phyloP scores from a whole-genome alignment of 306 rosid genomes.

The Sindora glabra region DNA sequence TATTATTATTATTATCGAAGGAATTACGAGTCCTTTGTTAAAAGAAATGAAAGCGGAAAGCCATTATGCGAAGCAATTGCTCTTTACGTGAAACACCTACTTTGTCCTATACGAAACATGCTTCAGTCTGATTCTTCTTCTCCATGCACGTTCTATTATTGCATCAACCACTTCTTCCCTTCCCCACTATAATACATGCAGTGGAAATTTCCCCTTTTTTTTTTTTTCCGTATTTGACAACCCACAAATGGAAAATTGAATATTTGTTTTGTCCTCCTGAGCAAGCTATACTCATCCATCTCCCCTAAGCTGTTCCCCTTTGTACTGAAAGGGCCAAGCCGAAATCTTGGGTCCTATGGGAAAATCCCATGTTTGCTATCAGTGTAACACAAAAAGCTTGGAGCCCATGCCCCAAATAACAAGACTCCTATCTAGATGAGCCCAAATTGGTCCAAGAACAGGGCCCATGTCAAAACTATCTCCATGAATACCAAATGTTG shows the following conservation, averaged over 20 bases:
- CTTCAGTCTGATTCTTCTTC: background rate
- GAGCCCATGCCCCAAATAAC: constrained; percentile 34
- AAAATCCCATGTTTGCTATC: constrained; percentile 32
- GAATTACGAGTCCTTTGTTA: too few relatives aligned
- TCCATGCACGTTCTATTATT: background rate
- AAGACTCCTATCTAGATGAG: constrained; percentile 45
- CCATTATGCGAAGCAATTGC: background rate
- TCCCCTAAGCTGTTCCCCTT: too few relatives aligned
- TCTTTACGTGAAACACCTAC: background rate
- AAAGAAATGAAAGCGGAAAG: too few relatives aligned
- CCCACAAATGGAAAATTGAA: background rate
- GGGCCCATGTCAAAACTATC: constrained; percentile 30
- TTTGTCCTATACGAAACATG: background rate
- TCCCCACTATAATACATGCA: background rate
- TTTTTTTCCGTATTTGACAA: background rate
- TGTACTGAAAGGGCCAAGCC: constrained; percentile 34
- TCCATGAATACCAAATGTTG: constrained; percentile 34
- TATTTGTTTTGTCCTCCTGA: too few relatives aligned
- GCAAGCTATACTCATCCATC: too few relatives aligned
- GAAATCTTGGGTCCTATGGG: constrained; percentile 42
- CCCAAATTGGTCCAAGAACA: constrained; percentile 44
- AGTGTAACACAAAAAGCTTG: constrained; percentile 20
- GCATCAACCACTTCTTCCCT: background rate
- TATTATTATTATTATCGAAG: too few relatives aligned
- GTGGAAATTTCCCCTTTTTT: background rate